Percentiles rank a stretch among this genome's conserved stretches.
phyloP scores from a whole-genome alignment of 1,284 basidiomycete genomes.

The Ganoderma leucocontextum region DNA sequence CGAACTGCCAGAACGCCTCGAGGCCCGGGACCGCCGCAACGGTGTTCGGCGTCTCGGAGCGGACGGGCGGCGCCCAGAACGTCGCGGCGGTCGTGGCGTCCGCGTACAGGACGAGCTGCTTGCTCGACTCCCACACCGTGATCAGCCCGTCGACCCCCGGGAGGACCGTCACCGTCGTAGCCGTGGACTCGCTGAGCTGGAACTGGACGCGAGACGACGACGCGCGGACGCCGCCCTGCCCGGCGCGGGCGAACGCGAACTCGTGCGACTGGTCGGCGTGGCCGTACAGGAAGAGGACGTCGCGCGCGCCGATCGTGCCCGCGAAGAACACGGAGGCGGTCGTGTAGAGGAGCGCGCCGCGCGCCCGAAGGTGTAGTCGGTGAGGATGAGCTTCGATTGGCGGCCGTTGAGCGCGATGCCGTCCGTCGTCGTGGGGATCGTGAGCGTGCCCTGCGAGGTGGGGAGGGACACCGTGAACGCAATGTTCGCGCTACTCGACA shows the following conservation, averaged over 20 bases:
- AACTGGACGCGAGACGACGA: conserved; percentile 37
- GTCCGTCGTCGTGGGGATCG: conserved; percentile 58
- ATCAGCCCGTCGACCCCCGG: conserved; percentile 61
- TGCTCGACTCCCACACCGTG: conserved; percentile 71
- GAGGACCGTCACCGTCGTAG: conserved; percentile 58
- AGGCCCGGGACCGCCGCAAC: conserved; percentile 44
- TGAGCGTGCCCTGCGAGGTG: conserved; percentile 56
- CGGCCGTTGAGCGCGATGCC: conserved; percentile 69
- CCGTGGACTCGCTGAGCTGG: background rate
- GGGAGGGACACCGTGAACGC: conserved; percentile 65
- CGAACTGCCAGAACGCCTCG: conserved; percentile 58
- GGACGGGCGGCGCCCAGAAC: conserved; percentile 60
- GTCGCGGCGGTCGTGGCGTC: conserved; percentile 69
- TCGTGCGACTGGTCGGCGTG: conserved; percentile 68
- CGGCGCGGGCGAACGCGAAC: conserved; percentile 55
- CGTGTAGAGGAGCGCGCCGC: conserved; percentile 63
- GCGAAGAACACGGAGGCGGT: conserved; percentile 76
- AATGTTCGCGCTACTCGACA: conserved; percentile 50
- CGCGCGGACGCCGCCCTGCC: conserved; percentile 41
- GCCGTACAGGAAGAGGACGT: conserved; percentile 76
- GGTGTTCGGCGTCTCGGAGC: conserved; percentile 32
- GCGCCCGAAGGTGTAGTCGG: conserved; percentile 70
- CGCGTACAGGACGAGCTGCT: conserved; percentile 71
- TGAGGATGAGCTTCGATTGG: conserved; percentile 74
- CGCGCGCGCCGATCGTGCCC: conserved; percentile 68